Evolutionary conservation across 2,329 filamentous ascomycete genomes (phyloP), one percentile per base, ranked within the genome.

Genomic region (Annulohypoxylon truncatum): DNA sequence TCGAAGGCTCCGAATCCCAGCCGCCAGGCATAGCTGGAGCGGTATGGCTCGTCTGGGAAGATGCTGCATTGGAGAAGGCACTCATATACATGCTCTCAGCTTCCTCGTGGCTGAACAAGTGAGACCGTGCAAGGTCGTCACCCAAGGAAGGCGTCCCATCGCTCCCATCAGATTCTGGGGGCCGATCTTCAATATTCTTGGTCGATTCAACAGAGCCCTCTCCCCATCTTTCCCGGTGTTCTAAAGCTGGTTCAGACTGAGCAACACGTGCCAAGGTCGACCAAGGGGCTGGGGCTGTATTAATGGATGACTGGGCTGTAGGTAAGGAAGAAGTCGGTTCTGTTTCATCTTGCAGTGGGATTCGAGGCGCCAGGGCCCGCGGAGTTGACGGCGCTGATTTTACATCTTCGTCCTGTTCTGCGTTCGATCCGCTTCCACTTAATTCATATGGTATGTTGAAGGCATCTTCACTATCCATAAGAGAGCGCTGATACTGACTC

Each of bases 21-120:
- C 79, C 79, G 4, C 85, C 85, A 1, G 86, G 86, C 82, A 88
- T 87, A 2, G 72, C 67, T 18, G 71, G 71, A 13, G 53, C 73
- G 15, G 75, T 35, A 40, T 73, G 73, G 15, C 53, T 35, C 13
- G 50, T n/a, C 9, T 63, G 64, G 2, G 67, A 64, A 8, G 78
- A 75, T 1, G 75, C 74, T 31, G 79, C 76, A 24, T 85, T 79
- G 1, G 88, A 90, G 54, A 90, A 86, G 1, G 89, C 89, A 67
- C 89, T 95, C 89, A 94, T 90, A 72, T 96, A 96, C 89, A 96
- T 92, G 76, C 93, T 96, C 74, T 93, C 89, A 0, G 92, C 92
- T 67, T 95, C 92, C 66, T 93, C 91, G 63, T 93, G 91, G 33
- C 87, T 93, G 73, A 92, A 95, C 1, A 94, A 74, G 40, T 87